phyloP scores from a whole-genome alignment of 495 filamentous ascomycete species.

The Astrothelium subdiscretum region DNA sequence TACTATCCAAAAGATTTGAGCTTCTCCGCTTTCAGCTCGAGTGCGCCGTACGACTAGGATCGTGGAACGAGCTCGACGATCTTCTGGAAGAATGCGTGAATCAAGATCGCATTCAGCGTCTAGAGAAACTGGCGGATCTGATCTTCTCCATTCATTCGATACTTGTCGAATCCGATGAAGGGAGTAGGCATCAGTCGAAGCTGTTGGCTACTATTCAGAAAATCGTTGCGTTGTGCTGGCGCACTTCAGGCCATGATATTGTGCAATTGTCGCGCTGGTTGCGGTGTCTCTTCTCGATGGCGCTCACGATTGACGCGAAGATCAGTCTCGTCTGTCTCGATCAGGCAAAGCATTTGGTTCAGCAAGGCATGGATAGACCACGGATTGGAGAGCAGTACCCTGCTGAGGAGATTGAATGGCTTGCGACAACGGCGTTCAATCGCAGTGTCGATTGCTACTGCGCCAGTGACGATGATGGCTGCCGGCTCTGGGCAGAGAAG shows the following conservation, averaged over 20 bases:
- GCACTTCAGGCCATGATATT: conserved; percentile 37
- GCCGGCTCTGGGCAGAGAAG: conserved; percentile 52
- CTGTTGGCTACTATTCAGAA: conserved; percentile 29
- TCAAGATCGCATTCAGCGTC: conserved; percentile 16
- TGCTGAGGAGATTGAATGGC: conserved; percentile 61
- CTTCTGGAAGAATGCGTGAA: conserved; percentile 43
- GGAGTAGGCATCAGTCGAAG: conserved; percentile 5
- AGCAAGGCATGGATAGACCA: conserved; percentile 4
- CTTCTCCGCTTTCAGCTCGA: conserved; percentile 67
- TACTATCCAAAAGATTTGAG: conserved; percentile 30
- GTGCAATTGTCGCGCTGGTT: conserved; percentile 56
- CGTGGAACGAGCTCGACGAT: conserved; percentile 53
- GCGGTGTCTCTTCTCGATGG: conserved; percentile 57
- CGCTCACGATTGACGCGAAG: conserved; percentile 32
- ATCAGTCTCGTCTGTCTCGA: conserved; percentile 25
- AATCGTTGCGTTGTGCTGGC: conserved; percentile 53
- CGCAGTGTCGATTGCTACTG: conserved; percentile 61
- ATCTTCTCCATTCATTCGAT: conserved; percentile 21
- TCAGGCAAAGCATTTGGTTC: conserved; percentile 26
- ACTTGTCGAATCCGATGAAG: conserved; percentile 7
- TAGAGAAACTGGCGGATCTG: conserved; percentile 28
- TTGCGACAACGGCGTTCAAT: conserved; percentile 65
- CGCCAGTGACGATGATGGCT: conserved; percentile 40
- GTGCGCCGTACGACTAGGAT: conserved; percentile 50
- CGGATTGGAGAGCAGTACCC: conserved; percentile 42